Percentiles rank a stretch among this genome's conserved stretches.
phyloP scores from a whole-genome alignment of 306 rosid species.

The Citrullus mucosospermus region DNA sequence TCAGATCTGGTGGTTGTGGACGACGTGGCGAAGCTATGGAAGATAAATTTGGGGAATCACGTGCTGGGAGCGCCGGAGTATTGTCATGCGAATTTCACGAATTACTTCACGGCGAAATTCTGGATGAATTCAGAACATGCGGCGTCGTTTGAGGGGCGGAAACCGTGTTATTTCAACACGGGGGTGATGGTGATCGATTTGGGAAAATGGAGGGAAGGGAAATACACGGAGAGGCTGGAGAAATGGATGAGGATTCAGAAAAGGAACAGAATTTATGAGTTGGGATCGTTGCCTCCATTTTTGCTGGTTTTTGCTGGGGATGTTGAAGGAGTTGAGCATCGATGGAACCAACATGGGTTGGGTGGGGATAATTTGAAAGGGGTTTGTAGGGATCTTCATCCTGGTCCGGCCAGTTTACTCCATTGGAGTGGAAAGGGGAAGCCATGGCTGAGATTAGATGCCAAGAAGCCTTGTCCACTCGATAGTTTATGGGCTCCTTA shows the following conservation, averaged over 20 bases:
- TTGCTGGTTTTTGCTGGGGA: slow-evolving; percentile 72
- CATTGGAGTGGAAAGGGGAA: slow-evolving; percentile 98
- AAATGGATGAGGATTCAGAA: slow-evolving; percentile 87
- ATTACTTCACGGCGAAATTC: slow-evolving; percentile 63
- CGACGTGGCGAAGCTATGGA: slow-evolving; percentile 83
- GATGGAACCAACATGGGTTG: slow-evolving; percentile 95
- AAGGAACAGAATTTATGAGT: slow-evolving; percentile 61
- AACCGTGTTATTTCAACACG: slow-evolving; percentile 74
- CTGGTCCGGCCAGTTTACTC: slow-evolving; percentile 75
- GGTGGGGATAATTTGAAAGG: slow-evolving; percentile 86
- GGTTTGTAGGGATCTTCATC: slow-evolving; percentile 62
- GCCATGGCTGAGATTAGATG: slow-evolving; percentile 81
- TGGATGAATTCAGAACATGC: slow-evolving; percentile 48
- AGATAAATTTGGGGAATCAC: slow-evolving; percentile 37
- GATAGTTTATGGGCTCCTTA: slow-evolving; percentile 90
- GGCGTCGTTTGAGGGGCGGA: slow-evolving; percentile 40
- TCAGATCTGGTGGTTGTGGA: slow-evolving; percentile 82
- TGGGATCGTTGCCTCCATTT: slow-evolving; percentile 83
- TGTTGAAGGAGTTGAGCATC: slow-evolving; percentile 66
- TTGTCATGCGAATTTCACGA: slow-evolving; percentile 82
- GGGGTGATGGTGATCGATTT: slow-evolving; percentile 95
- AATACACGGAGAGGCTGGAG: slow-evolving; percentile 53
- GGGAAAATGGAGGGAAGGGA: slow-evolving; percentile 67
- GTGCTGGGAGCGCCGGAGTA: slow-evolving; percentile 87
- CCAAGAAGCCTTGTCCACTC: slow-evolving; percentile 66